These are phyloP conservation scores for Penicillium sp. DNA, from an alignment of 2,329 filamentous ascomycete species.

Conservation along the genomic window DNA sequence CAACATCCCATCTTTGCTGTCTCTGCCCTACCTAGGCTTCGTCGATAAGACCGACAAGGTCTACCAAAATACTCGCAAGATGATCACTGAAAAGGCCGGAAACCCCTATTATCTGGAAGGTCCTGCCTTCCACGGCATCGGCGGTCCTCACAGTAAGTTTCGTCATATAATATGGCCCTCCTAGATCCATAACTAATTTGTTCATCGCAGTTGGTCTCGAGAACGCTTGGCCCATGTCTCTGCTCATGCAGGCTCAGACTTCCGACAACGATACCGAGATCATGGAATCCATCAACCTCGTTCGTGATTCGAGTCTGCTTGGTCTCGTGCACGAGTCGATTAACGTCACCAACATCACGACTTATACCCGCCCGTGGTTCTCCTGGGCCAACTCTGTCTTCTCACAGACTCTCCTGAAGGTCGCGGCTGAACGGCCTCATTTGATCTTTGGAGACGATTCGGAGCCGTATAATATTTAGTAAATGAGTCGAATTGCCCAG, in stretches of 20 bases:
- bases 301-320: slow-evolving; percentile 74
- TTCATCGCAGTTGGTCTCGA: slow-evolving; percentile 68
- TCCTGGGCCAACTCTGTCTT: slow-evolving; percentile 98
- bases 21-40: slow-evolving; percentile 64
- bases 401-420: slow-evolving; percentile 85
- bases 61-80: slow-evolving; percentile 87
- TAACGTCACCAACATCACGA: slow-evolving; percentile 70
- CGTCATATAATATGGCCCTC: neutral
- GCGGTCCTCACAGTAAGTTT: slow-evolving; percentile 68
- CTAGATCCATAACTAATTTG: neutral
- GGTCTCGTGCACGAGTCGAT: slow-evolving; percentile 93
- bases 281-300: slow-evolving; percentile 68
- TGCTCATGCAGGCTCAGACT: slow-evolving; percentile 90
- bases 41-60: slow-evolving; percentile 63
- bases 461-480: slow-evolving; percentile 32
- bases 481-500: no score
- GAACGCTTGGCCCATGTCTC: slow-evolving; percentile 96
- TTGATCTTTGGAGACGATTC: slow-evolving; percentile 73
- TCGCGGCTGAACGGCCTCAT: slow-evolving; percentile 87
- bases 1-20: slow-evolving; percentile 66
- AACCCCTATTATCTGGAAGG: slow-evolving; percentile 92
- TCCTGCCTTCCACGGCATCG: slow-evolving; percentile 80
- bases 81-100: slow-evolving; percentile 72
- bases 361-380: slow-evolving; percentile 92
- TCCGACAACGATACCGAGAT: slow-evolving; percentile 83